Evolutionary conservation across 805 yeast genomes (phyloP).

Genomic region (Myxozyma melibiosi): DNA sequence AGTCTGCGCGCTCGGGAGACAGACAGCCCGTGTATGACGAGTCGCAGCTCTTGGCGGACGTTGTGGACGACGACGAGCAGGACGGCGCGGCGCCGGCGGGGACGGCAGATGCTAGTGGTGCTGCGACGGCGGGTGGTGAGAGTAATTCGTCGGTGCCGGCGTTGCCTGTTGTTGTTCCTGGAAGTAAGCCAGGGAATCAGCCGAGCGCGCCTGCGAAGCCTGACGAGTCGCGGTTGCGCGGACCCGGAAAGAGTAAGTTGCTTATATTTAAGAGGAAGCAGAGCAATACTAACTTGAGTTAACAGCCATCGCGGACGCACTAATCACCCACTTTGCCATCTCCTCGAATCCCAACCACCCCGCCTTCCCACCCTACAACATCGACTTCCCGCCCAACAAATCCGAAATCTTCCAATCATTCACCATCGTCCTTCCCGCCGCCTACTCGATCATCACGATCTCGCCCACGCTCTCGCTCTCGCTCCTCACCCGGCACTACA

Average conservation of each 20-base stretch:
- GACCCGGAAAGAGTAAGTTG: conserved; percentile 25
- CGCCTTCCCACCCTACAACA: conserved; percentile 21
- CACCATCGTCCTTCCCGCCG: conserved; percentile 30
- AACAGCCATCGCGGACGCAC: conserved; percentile 26
- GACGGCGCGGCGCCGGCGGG: neutral
- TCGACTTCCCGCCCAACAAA: conserved; percentile 29
- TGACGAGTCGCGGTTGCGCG: conserved; percentile 27
- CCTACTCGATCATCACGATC: conserved; percentile 26
- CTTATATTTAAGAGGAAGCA: neutral
- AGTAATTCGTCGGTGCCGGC: conserved; percentile 17
- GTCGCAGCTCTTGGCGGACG: neutral
- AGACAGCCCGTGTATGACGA: conserved; percentile 8
- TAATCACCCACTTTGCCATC: conserved; percentile 29
- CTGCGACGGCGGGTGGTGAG: neutral
- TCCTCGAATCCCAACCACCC: conserved; percentile 13
- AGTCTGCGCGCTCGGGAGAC: conserved; percentile 1
- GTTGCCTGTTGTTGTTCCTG: conserved; percentile 23
- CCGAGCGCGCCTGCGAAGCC: conserved; percentile 10
- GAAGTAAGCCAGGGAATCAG: neutral
- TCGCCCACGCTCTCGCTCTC: conserved; percentile 32
- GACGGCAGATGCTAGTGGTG: neutral
- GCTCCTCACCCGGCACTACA: conserved; percentile 28
- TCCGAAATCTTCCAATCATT: conserved; percentile 29
- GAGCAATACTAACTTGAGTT: neutral
- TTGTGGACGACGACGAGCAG: neutral